A percentile compares a stretch with the other conserved stretches of the same genome.
These are phyloP conservation scores for Amaranthus cruentus DNA, from an alignment of 148 eudicot genomes.

Conservation along the genomic window DNA sequence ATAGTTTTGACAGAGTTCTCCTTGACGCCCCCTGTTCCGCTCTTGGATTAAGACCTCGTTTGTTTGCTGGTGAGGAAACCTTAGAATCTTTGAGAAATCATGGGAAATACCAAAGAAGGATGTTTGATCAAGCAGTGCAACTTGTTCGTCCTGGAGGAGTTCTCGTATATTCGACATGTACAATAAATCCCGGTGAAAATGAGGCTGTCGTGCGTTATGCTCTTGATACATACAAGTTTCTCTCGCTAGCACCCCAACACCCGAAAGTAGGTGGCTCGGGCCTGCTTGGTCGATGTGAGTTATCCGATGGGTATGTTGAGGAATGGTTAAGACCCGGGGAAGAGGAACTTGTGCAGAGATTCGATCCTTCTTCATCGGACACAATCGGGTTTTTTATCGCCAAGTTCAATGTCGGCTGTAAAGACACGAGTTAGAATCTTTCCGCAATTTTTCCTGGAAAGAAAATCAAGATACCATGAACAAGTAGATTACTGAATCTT, in stretches of 20 bases:
- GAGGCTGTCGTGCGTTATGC: constrained; percentile 88
- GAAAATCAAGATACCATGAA: neutral
- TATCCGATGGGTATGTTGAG: constrained; percentile 68
- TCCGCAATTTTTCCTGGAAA: neutral
- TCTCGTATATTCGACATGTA: constrained; percentile 89
- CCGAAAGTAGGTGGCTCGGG: constrained; percentile 87
- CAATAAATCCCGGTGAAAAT: constrained; percentile 95
- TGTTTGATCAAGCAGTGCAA: constrained; percentile 97
- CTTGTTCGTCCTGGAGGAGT: constrained; percentile 95
- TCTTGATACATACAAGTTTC: constrained; percentile 71
- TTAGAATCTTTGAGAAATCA: constrained; percentile 63
- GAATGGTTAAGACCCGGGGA: constrained; percentile 88
- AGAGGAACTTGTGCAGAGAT: constrained; percentile 84
- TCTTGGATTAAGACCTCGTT: constrained; percentile 91
- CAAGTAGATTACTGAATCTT: neutral
- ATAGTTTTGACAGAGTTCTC: constrained; percentile 88
- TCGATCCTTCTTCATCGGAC: constrained; percentile 77
- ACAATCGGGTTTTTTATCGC: constrained; percentile 96
- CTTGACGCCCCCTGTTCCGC: constrained; percentile 99
- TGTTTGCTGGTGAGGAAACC: constrained; percentile 83
- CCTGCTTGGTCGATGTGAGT: constrained; percentile 55
- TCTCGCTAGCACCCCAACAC: constrained; percentile 64
- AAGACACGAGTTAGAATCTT: constrained; percentile 28
- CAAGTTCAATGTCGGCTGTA: constrained; percentile 69
- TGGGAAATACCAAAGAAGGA: constrained; percentile 68